Evolutionary conservation across 2,329 filamentous ascomycete genomes (phyloP), one percentile per base, ranked within the genome.

Genomic region (Aspergillus viridinutans): DNA sequence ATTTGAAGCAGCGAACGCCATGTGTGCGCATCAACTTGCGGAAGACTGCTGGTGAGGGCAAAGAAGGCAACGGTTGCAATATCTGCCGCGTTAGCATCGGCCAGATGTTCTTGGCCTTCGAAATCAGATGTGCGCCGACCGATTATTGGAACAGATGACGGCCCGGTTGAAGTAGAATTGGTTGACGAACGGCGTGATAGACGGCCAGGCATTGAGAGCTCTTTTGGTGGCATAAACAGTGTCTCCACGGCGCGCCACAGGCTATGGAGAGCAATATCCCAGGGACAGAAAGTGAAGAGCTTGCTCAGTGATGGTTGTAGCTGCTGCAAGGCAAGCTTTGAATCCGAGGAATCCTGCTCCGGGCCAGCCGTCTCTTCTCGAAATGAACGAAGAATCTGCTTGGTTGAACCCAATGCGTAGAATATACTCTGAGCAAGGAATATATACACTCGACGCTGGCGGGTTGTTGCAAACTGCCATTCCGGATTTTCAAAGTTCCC

Each of bases 341-440:
- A n/a, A 43, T 21, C 57, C 38, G 54, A 26, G 14, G 54, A 25
- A 42, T 28, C 17, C 26, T 58, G 54, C 14, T 50, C 53, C 4
- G 52, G 47, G 1, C 55, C 52, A 35, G 57, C 52, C n/a, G 54
- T 26, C 40, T 65, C 61, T 28, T 58, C 61, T 53, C 69, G 65
- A 63, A 79, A 78, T 8, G 77, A 79, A 42, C 59, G 66, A 4
- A 78, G 52, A 9, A 80, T 69, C 49, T 76, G 72, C 29, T 62
- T 69, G 23, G 74, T 69, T 52, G 67, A 73, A 58, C 77, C 73
- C 48, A 80, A 58, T 14, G 75, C 70, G 58, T 74, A 80, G 56
- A 73, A 76, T 1, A 78, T 68, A 54, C 76, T 79, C 58, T 80
- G 78, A 7, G 71, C 68, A 52, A 78, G 58, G 58, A 78, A 79